Evolutionary conservation across 106 monocot genomes (phyloP).

Genomic region (Ottelia alismoides): DNA sequence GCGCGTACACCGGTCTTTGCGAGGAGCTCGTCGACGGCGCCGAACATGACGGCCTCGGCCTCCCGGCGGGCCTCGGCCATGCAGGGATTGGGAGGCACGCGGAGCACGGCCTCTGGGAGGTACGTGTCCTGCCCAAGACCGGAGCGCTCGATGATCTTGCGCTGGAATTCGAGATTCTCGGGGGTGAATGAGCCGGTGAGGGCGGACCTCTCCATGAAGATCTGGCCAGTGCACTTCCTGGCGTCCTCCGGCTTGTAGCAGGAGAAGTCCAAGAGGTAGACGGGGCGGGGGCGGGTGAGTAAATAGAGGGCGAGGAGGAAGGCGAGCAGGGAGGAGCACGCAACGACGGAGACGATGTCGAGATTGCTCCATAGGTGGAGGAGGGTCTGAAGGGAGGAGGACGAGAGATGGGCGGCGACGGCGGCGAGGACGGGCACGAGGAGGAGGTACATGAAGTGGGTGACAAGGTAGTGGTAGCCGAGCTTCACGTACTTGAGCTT

Average conservation of each 20-base stretch:
- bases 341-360: slow-evolving; percentile 12
- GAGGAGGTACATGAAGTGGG: slow-evolving; percentile 17
- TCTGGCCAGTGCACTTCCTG: slow-evolving; percentile 9
- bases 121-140: slow-evolving; percentile 12
- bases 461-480: slow-evolving; percentile 20
- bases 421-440: slow-evolving; percentile 8
- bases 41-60: slow-evolving; percentile 21
- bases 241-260: slow-evolving; percentile 17
- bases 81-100: slow-evolving; percentile 14
- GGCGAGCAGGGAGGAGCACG: slow-evolving; percentile 16
- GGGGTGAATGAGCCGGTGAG: slow-evolving; percentile 8
- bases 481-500: slow-evolving; percentile 21
- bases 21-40: slow-evolving; percentile 15
- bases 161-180: slow-evolving; percentile 18
- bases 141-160: slow-evolving; percentile 20
- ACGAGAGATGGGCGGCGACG: slow-evolving; percentile 14
- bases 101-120: slow-evolving; percentile 18
- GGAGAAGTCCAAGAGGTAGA: slow-evolving; percentile 16
- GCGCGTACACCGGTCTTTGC: slow-evolving; percentile 9
- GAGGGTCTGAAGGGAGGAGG: slow-evolving; percentile 9
- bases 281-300: slow-evolving; percentile 23
- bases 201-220: slow-evolving; percentile 16
- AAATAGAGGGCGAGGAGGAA: slow-evolving; percentile 15
- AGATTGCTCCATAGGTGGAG: slow-evolving; percentile 13
- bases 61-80: slow-evolving; percentile 21